Evolutionary conservation across 805 yeast species (phyloP).

Genomic region (Kazachstania viticola): DNA sequence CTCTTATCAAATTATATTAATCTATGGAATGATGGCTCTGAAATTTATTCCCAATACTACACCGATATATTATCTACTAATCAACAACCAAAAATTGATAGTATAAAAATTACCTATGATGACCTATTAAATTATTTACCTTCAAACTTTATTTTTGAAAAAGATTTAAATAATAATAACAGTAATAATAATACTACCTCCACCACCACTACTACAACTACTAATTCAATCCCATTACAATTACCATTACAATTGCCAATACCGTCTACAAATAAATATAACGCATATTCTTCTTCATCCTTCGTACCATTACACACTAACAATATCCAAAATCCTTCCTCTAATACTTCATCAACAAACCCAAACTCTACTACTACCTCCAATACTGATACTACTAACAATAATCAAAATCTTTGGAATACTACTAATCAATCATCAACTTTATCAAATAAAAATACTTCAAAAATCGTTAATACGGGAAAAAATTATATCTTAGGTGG

Average conservation of each 20-base stretch:
- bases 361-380: neutral
- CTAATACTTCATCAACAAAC: neutral
- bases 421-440: neutral
- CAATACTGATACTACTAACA: neutral
- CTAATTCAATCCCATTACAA: neutral
- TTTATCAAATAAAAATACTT: slow-evolving; percentile 5
- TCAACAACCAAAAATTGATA: slow-evolving; percentile 8
- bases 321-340: neutral
- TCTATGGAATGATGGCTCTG: slow-evolving; percentile 29
- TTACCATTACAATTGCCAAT: neutral
- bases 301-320: slow-evolving; percentile 12
- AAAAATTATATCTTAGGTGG: slow-evolving; percentile 27
- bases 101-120: slow-evolving; percentile 2
- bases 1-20: slow-evolving; percentile 16
- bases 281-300: slow-evolving; percentile 16
- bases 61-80: slow-evolving; percentile 9
- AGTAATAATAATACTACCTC: neutral
- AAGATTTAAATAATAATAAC: neutral
- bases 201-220: slow-evolving; percentile 1
- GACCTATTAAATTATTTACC: slow-evolving; percentile 12
- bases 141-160: slow-evolving; percentile 1
- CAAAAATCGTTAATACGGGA: slow-evolving; percentile 23
- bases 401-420: neutral
- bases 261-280: slow-evolving; percentile 8
- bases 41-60: slow-evolving; percentile 16